Evolutionary conservation across 164 flowering plant genomes (phyloP), one percentile per base, ranked within the genome.

Genomic region (Warburgia ugandensis): DNA sequence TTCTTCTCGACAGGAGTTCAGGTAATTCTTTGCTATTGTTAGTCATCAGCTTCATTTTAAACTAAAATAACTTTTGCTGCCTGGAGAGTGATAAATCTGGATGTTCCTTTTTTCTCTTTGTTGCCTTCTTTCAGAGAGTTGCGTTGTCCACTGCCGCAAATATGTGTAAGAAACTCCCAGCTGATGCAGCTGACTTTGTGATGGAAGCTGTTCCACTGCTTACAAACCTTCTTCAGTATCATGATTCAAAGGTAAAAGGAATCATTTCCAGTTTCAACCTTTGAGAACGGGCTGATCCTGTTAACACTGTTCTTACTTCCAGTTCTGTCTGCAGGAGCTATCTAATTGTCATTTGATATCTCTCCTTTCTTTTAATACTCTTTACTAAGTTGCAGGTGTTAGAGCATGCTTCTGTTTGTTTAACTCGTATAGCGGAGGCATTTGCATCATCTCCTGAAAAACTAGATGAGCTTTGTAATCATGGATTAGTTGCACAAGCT

Each of bases 1-100:
- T 94, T 94, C 75, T 94, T 94, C 72, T 86, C 99, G n/a, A 94
- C 97, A 0, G 99, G 92, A 44, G 99, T 94, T 29, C 99, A 94
- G 92, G 99, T 81, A 72, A 38, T 20, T n/a, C n/a, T n/a, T n/a
- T n/a, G n/a, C n/a, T n/a, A n/a, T n/a, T n/a, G n/a, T n/a, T n/a
- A n/a, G n/a, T n/a, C n/a, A n/a, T n/a, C n/a, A n/a, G n/a, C n/a
- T n/a, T n/a, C n/a, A n/a, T n/a, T n/a, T n/a, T n/a, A n/a, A n/a
- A n/a, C n/a, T n/a, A n/a, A n/a, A n/a, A n/a, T n/a, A 6, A 4
- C 4, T 38, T 3, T 38, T 12, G n/a, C 42, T 1, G 11, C n/a
- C 19, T 8, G 1, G 5, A 1, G n/a, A 3, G 5, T n/a, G 5
- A n/a, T 37, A 38, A n/a, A 38, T 12, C 19, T 38, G 19, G 16